These are phyloP conservation scores for Crataegus laevigata DNA, from an alignment of 306 rosid species.

Conservation along the genomic window DNA sequence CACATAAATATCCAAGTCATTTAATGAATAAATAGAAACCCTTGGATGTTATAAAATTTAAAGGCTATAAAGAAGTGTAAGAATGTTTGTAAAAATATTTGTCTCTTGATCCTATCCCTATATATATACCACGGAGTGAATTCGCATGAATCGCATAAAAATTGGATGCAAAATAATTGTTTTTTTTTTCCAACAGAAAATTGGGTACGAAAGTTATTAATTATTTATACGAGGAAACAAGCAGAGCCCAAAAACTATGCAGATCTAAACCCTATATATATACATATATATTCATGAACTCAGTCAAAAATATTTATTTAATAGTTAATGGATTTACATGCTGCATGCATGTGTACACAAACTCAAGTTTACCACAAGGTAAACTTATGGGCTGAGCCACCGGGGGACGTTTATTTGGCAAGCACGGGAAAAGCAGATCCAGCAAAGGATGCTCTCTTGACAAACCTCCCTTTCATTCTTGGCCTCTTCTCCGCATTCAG, in stretches of 20 bases:
- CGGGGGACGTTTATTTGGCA: not conserved
- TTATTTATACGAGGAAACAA: not conserved
- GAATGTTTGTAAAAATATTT: no score
- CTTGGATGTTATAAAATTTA: no score
- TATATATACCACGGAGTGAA: no score
- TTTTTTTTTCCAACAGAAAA: not conserved
- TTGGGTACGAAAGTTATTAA: not conserved
- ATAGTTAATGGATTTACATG: not conserved
- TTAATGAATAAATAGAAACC: no score
- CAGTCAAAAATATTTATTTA: not conserved
- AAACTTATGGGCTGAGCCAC: not conserved
- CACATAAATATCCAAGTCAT: no score
- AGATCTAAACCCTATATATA: no score
- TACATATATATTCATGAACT: no score
- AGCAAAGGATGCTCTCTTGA: conserved; percentile 55
- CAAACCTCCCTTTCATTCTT: conserved; percentile 95
- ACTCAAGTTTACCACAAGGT: not conserved
- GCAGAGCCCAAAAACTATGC: not conserved
- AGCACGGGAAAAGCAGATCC: conserved; percentile 43
- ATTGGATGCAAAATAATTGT: not conserved
- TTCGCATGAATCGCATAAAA: not conserved
- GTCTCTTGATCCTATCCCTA: no score
- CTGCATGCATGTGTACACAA: not conserved
- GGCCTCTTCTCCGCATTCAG: conserved; percentile 98
- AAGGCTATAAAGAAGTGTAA: no score